Base-by-base conservation (phyloP, 129 eudicot genomes). In the Rutidosis leptorrhynchoides region DNA sequence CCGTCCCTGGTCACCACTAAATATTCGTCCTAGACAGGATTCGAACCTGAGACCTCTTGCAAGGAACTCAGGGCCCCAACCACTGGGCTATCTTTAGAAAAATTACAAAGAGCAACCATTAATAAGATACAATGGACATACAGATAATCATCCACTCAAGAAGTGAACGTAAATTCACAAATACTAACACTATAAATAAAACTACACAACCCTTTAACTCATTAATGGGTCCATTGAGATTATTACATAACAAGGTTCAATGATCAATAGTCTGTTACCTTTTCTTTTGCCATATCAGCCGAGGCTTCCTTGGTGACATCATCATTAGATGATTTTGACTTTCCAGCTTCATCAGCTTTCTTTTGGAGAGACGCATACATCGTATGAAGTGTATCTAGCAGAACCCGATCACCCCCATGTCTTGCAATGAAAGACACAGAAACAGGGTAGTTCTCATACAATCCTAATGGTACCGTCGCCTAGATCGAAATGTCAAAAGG, bases 271-370 rank as follows among this genome's bases (percentile, higher is more conserved):
- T 60, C 4, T 46, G 28, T 65, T 76, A 87, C 98, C 96, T 87
- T 87, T 64, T 91, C 98, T 83, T 91, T 91, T 40, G 98, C 98
- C 55, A 81, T 77, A 71, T 91, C 96, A 35, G 98, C 98, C 71
- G 90, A 78, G 9, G 83, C 69, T 79, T 91, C 96, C 69, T 67
- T 67, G 77, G 83, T 83, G 67, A 81, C 67, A 22, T 71, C 83
- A 57, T 76, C 82, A 67, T 57, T 40, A 22, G 95, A 72, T 43
- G 62, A 51, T 65, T 81, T 85, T 52, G 87, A 69, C 64, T 83
- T 85, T 27, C 74, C 81, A 69, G 74, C 81, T 67, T 66, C 73
- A 24, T 83, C 90, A 16, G 79, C 82, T 73, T 81, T 78, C 73
- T 88, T 81, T 62, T 64, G 78, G 21, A 91, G 82, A 79, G 84